Percentiles rank a stretch among this genome's conserved stretches.
Evolutionary conservation across 331 rosid genomes (phyloP).

Genomic region (Acacia concinna): DNA sequence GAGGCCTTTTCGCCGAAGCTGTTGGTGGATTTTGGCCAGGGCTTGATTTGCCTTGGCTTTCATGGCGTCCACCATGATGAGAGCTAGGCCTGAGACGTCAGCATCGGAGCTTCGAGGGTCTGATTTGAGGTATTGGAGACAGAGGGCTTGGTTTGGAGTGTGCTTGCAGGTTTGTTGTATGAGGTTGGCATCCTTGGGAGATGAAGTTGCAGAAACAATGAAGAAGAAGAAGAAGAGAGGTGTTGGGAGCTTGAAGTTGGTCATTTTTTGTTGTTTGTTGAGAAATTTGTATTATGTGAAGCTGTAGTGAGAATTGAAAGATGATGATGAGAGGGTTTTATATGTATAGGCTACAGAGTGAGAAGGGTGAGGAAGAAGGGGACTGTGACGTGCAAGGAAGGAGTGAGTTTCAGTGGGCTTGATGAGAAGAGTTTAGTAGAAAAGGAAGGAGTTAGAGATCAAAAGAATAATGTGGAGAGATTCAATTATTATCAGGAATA

Average conservation of each 20-base stretch:
- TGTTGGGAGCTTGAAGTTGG: conserved; percentile 9
- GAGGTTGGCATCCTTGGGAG: conserved; percentile 21
- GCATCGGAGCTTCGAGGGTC: conserved; percentile 37
- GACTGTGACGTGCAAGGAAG: conserved; percentile 27
- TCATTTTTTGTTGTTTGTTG: background rate
- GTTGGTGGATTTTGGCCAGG: background rate
- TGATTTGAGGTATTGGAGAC: conserved; percentile 37
- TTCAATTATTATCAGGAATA: background rate
- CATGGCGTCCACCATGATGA: conserved; percentile 40
- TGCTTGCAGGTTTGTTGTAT: conserved; percentile 44
- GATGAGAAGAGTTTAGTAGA: background rate
- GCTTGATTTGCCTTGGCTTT: conserved; percentile 32
- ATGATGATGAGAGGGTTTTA: background rate
- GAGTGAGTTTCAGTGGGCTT: background rate
- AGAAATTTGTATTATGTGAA: background rate
- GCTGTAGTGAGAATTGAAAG: background rate
- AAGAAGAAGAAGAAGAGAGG: background rate
- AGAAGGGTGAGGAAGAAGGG: background rate
- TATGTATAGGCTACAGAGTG: background rate
- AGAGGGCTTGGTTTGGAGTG: conserved; percentile 47
- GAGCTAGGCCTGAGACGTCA: conserved; percentile 44
- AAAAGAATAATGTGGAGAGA: background rate
- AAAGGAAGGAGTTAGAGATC: background rate
- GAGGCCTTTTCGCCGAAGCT: conserved; percentile 15
- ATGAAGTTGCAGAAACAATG: background rate